phyloP scores from a whole-genome alignment of 2,329 filamentous ascomycete genomes.

The Colletotrichum sojae region DNA sequence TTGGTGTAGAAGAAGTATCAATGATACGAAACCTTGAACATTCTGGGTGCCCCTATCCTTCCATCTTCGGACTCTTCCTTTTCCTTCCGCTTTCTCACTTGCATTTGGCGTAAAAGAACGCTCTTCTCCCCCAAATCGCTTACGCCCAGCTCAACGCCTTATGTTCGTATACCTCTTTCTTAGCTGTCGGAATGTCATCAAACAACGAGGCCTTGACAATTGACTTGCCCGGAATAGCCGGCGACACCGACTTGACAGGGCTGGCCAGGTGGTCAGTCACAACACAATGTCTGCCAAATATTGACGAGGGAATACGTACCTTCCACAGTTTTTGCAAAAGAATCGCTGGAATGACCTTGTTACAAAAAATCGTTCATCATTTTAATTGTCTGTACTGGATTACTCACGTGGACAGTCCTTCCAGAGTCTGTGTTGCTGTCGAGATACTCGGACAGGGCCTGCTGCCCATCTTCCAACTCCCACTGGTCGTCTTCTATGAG shows the following conservation, averaged over 20 bases:
- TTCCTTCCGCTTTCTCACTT: not conserved
- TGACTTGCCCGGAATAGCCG: conserved; percentile 6
- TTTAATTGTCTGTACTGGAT: too few relatives aligned
- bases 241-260: conserved; percentile 14
- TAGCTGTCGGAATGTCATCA: conserved; percentile 27
- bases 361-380: too few relatives aligned
- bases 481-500: conserved; percentile 17
- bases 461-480: conserved; percentile 17
- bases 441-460: conserved; percentile 23
- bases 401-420: conserved; percentile 26
- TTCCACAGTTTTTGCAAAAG: conserved; percentile 35
- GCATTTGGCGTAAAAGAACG: not conserved
- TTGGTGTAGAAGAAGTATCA: too few relatives aligned
- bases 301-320: not conserved
- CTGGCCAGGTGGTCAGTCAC: not conserved
- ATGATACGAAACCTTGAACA: too few relatives aligned
- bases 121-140: not conserved
- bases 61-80: too few relatives aligned
- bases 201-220: conserved; percentile 36
- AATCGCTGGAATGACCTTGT: conserved; percentile 1
- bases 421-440: conserved; percentile 34
- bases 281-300: not conserved
- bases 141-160: conserved; percentile 19
- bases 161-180: conserved; percentile 6
- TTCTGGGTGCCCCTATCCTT: too few relatives aligned